phyloP scores from a whole-genome alignment of 1,139 yeast species.

The Meyerozyma elateridarum region DNA sequence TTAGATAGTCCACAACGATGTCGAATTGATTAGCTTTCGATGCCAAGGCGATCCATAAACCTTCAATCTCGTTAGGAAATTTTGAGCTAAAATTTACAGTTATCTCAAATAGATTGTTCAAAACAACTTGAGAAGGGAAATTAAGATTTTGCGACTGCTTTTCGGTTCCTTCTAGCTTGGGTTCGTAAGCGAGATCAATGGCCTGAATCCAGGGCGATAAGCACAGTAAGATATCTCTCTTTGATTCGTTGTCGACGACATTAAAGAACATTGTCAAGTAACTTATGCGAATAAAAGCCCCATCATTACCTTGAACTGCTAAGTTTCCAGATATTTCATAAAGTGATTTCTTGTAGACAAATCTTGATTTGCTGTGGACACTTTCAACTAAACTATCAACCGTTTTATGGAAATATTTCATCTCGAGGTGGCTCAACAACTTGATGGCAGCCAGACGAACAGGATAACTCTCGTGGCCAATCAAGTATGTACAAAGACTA shows the following conservation, averaged over 20 bases:
- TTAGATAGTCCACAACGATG: constrained; percentile 65
- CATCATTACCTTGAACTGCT: constrained; percentile 55
- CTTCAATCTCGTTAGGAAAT: constrained; percentile 84
- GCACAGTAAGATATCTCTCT: constrained; percentile 76
- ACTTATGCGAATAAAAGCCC: constrained; percentile 59
- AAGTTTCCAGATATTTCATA: constrained; percentile 63
- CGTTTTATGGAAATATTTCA: constrained; percentile 40
- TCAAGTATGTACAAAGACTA: constrained; percentile 61
- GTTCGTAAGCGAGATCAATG: constrained; percentile 54
- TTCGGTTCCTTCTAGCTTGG: constrained; percentile 11
- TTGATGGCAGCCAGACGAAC: constrained; percentile 62
- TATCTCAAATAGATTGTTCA: constrained; percentile 78
- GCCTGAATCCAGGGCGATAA: constrained; percentile 88
- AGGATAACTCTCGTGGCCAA: constrained; percentile 59
- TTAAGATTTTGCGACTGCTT: constrained; percentile 29
- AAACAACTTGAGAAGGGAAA: constrained; percentile 67
- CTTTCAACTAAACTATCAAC: constrained; percentile 53
- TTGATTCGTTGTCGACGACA: constrained; percentile 47
- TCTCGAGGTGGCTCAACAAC: constrained; percentile 54
- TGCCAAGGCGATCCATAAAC: constrained; percentile 91
- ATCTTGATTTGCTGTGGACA: constrained; percentile 61
- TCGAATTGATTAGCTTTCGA: constrained; percentile 66
- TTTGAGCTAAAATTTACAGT: constrained; percentile 71
- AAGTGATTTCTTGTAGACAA: constrained; percentile 73
- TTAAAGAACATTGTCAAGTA: constrained; percentile 69